These are phyloP conservation scores for Penicillium longicatenatum DNA, from an alignment of 495 filamentous ascomycete genomes.

Conservation along the genomic window DNA sequence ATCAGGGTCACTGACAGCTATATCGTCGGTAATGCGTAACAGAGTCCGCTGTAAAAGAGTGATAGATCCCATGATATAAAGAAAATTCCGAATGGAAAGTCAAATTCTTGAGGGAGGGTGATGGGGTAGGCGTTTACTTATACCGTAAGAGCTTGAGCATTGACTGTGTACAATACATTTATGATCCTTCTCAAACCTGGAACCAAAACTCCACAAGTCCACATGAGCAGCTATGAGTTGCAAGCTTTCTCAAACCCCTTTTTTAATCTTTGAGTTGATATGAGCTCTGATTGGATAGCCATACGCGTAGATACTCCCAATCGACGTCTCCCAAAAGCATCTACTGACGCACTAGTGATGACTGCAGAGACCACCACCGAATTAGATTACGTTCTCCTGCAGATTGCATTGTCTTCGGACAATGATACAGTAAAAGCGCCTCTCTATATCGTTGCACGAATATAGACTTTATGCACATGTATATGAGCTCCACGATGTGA, in stretches of 20 bases:
- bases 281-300: not conserved
- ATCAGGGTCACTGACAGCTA: slow-evolving; percentile 39
- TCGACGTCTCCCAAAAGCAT: not conserved
- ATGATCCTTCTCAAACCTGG: not conserved
- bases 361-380: not conserved
- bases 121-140: not conserved
- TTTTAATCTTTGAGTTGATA: not conserved
- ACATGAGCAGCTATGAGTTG: not conserved
- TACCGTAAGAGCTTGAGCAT: not conserved
- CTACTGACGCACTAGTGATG: not conserved
- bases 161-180: not conserved
- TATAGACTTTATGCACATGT: too few relatives aligned
- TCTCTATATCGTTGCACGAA: too few relatives aligned
- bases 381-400: not conserved
- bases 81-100: not conserved
- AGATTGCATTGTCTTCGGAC: not conserved
- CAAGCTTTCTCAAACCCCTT: not conserved
- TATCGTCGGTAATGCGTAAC: slow-evolving; percentile 43
- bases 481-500: too few relatives aligned
- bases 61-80: not conserved
- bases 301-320: not conserved
- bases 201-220: too few relatives aligned
- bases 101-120: not conserved
- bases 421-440: not conserved
- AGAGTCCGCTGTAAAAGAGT: not conserved